A percentile compares a stretch with the other conserved stretches of the same genome.
Evolutionary conservation across 257 asterid genomes (phyloP).

Genomic region (Fraxinus quadrangulata): DNA sequence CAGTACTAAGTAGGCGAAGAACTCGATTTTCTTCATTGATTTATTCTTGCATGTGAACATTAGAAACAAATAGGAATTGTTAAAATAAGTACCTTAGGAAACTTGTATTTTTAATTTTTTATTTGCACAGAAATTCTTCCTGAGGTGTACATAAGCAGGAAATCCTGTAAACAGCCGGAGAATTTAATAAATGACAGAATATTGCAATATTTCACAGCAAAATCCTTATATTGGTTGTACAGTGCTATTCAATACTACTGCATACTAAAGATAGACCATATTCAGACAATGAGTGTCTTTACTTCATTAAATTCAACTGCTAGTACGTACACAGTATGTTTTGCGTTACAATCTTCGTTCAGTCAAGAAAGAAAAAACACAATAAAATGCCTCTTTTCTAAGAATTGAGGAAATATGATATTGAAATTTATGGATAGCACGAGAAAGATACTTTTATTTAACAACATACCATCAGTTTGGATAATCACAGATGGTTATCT

Average conservation of each 20-base stretch:
- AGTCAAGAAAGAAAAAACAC: not conserved
- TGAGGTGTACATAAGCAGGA: not conserved
- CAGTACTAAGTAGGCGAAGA: not conserved
- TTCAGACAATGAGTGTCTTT: not conserved
- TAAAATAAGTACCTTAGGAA: not conserved
- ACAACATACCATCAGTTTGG: conserved; percentile 42
- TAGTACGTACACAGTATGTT: not conserved
- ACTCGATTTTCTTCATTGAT: not conserved
- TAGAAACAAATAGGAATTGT: not conserved
- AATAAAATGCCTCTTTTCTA: not conserved
- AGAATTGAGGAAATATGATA: not conserved
- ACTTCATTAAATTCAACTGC: conserved; percentile 3
- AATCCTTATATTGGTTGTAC: too few species aligned
- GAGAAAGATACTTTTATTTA: not conserved
- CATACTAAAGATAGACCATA: too few species aligned
- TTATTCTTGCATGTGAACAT: not conserved
- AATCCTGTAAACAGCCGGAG: not conserved
- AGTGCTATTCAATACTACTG: too few species aligned
- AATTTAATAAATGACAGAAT: not conserved
- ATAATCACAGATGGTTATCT: conserved; percentile 63
- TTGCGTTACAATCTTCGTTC: not conserved
- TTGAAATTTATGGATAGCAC: not conserved
- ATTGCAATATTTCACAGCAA: not conserved
- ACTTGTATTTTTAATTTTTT: not conserved
- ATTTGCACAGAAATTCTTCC: not conserved